These are phyloP conservation scores for Cryptococcus deneoformans DNA, from an alignment of 1,284 basidiomycete species.

Conservation along the genomic window DNA sequence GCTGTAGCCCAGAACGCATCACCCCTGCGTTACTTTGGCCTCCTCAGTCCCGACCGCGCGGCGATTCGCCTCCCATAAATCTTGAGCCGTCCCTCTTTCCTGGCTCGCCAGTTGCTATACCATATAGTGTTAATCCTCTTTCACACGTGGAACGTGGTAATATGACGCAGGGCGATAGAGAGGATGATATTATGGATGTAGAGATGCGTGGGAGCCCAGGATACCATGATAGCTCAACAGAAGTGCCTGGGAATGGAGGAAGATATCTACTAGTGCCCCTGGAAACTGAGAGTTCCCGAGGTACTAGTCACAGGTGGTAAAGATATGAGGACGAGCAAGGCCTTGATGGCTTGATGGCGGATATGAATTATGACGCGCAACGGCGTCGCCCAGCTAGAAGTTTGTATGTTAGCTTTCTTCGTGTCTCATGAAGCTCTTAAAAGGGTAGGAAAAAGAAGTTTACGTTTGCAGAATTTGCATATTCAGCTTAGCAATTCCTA, in stretches of 20 bases:
- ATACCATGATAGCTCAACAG: slow-evolving; percentile 22
- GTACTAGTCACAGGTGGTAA: background rate
- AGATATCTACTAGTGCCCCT: slow-evolving; percentile 28
- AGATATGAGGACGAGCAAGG: background rate
- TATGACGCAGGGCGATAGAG: background rate
- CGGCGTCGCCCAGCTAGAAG: too few species aligned
- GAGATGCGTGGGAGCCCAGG: slow-evolving; percentile 21
- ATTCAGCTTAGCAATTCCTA: too few species aligned
- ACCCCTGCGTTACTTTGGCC: slow-evolving; percentile 22
- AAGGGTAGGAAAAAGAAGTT: too few species aligned
- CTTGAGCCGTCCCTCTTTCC: slow-evolving; percentile 34
- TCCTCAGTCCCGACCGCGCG: background rate
- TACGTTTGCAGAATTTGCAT: too few species aligned
- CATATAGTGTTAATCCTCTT: background rate
- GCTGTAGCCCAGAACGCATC: background rate
- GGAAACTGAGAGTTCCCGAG: slow-evolving; percentile 24
- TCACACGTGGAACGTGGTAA: background rate
- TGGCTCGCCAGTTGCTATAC: slow-evolving; percentile 21
- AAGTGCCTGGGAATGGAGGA: background rate
- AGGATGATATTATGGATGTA: slow-evolving; percentile 11
- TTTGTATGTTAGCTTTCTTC: too few species aligned
- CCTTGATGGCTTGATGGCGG: background rate
- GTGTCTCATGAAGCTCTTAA: too few species aligned
- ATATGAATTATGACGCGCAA: too few species aligned
- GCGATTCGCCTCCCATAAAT: slow-evolving; percentile 12